A percentile compares a stretch with the other conserved stretches of the same genome.
Evolutionary conservation across 306 rosid species (phyloP).

Genomic region (Styphnolobium japonicum): DNA sequence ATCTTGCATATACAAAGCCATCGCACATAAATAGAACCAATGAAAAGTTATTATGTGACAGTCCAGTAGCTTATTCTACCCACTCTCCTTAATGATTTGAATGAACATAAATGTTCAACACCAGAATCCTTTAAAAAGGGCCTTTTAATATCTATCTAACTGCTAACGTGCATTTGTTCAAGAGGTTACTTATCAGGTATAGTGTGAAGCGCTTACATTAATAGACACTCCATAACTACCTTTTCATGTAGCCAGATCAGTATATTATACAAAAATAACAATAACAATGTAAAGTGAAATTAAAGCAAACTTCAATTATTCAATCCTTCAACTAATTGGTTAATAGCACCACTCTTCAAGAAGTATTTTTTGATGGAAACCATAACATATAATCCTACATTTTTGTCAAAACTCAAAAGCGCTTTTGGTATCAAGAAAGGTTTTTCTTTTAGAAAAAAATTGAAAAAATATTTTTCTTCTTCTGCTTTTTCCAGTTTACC

Average conservation of each 20-base stretch:
- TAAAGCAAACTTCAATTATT: background rate
- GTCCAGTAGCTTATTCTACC: conserved; percentile 18
- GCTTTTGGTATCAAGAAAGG: background rate
- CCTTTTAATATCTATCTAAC: conserved; percentile 24
- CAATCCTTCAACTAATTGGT: background rate
- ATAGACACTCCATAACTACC: background rate
- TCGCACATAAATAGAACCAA: background rate
- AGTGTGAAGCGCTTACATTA: background rate
- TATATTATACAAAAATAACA: background rate
- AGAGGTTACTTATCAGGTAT: background rate
- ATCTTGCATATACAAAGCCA: background rate
- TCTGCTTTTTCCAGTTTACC: no score
- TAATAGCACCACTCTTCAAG: background rate
- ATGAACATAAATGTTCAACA: background rate
- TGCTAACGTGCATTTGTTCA: background rate
- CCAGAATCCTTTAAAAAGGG: conserved; percentile 8
- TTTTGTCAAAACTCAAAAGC: background rate
- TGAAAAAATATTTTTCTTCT: no score
- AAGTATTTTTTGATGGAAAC: background rate
- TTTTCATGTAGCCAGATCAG: background rate
- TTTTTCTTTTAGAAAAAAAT: no score
- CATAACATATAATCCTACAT: background rate
- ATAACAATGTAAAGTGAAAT: background rate
- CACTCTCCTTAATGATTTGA: background rate
- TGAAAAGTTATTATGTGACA: background rate